Percentiles rank a stretch among this genome's conserved stretches.
These are phyloP conservation scores for Bisporella sp. DNA, from an alignment of 2,329 filamentous ascomycete species.

Conservation along the genomic window DNA sequence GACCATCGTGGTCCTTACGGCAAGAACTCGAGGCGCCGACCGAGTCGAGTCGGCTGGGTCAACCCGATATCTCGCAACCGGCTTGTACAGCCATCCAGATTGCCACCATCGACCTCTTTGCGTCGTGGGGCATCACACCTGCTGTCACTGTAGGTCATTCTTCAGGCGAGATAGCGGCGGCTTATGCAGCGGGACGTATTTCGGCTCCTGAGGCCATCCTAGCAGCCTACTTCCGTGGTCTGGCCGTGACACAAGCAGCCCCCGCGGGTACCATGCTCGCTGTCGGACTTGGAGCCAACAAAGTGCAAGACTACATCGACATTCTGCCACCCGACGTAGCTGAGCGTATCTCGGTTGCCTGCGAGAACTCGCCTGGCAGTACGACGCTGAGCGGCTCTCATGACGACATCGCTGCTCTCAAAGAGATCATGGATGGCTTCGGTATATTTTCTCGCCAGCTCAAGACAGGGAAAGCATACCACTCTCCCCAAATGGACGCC, in stretches of 20 bases:
- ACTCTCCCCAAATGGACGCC: neutral
- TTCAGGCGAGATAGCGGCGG: neutral
- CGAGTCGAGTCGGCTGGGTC: neutral
- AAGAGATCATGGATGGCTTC: neutral
- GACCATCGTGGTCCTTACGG: neutral
- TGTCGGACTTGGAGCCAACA: neutral
- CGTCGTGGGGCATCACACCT: neutral
- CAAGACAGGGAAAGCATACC: neutral
- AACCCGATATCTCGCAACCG: neutral
- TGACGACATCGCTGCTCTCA: neutral
- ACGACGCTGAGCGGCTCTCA: neutral
- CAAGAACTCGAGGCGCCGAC: neutral
- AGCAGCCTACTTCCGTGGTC: neutral
- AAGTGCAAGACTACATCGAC: neutral
- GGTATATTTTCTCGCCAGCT: neutral
- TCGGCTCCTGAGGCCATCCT: neutral
- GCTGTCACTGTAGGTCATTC: neutral
- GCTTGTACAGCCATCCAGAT: neutral
- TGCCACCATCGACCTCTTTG: neutral
- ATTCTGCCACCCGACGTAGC: neutral
- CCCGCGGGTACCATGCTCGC: neutral
- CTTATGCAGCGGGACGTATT: neutral
- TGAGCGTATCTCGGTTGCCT: neutral
- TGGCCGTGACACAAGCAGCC: neutral
- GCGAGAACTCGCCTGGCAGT: neutral